Evolutionary conservation across 169 alveolate species (phyloP).

Genomic region (Eimeria nieschulzi): DNA sequence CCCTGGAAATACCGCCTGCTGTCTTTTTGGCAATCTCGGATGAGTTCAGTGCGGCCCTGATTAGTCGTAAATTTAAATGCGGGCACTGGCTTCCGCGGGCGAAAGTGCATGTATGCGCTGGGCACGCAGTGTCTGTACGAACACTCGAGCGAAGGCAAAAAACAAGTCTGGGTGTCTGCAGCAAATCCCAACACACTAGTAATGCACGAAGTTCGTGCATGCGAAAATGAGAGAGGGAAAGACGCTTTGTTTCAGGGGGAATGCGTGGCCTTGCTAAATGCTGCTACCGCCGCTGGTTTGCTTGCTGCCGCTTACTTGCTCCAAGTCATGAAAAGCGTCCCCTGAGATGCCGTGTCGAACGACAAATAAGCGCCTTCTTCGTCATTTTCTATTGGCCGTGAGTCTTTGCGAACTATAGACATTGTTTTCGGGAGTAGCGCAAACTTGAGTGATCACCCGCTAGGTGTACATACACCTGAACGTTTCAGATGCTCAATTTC

Average conservation of each 20-base stretch:
- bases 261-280: too few relatives aligned
- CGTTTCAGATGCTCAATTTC: too few relatives aligned
- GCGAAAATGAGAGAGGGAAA: not conserved
- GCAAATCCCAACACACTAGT: too few relatives aligned
- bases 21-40: conserved; percentile 33
- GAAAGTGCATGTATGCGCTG: conserved; percentile 12
- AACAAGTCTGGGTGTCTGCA: not conserved
- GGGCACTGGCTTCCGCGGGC: conserved; percentile 56
- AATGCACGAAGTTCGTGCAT: not conserved
- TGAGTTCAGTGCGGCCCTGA: conserved; percentile 54
- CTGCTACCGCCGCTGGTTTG: too few relatives aligned
- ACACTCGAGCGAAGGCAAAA: not conserved
- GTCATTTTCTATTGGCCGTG: conserved; percentile 41
- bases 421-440: not conserved
- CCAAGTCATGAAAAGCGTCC: conserved; percentile 50
- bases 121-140: conserved; percentile 20
- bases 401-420: conserved; percentile 32
- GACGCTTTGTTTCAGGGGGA: too few relatives aligned
- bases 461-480: too few relatives aligned
- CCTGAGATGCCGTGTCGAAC: conserved; percentile 47
- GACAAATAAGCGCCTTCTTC: conserved; percentile 59
- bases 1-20: conserved; percentile 44
- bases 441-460: too few relatives aligned
- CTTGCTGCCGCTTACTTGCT: conserved; percentile 35
- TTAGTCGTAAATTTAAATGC: conserved; percentile 35